phyloP scores from a whole-genome alignment of 352 stramenopile genomes.

The Pythium oligandrum region DNA sequence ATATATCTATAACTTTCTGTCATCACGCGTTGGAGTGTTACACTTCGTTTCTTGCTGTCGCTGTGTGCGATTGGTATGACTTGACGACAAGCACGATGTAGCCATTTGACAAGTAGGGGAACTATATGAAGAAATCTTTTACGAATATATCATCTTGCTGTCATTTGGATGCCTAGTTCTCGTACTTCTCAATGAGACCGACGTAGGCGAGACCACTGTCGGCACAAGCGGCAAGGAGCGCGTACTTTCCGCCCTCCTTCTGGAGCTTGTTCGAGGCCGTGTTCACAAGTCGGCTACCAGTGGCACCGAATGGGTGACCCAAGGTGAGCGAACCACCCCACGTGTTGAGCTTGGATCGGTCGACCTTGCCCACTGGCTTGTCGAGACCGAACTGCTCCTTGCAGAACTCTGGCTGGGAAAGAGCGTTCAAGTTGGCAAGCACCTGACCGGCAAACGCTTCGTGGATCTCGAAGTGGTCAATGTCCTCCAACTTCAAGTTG shows the following conservation, averaged over 20 bases:
- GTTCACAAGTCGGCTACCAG: conserved; percentile 93
- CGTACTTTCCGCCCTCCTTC: conserved; percentile 94
- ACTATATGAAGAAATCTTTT: no score
- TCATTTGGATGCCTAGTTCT: conserved; percentile 26
- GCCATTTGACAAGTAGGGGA: no score
- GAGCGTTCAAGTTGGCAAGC: conserved; percentile 95
- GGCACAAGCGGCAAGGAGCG: conserved; percentile 95
- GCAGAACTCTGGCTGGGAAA: conserved; percentile 93
- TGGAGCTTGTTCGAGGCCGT: conserved; percentile 97
- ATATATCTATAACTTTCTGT: no score
- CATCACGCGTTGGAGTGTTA: no score
- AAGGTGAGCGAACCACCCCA: conserved; percentile 95
- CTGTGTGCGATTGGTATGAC: no score
- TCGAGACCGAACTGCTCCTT: conserved; percentile 92
- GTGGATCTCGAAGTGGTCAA: conserved; percentile 99
- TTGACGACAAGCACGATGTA: no score
- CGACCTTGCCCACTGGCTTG: conserved; percentile 88
- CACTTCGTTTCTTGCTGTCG: no score
- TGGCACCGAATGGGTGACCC: conserved; percentile 98
- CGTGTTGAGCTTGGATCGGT: conserved; percentile 96
- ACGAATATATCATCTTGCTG: no score
- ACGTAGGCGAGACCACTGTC: conserved; percentile 97
- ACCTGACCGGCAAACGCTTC: conserved; percentile 99
- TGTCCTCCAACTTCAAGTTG: conserved; percentile 90
- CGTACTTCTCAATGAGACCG: conserved; percentile 91